These are phyloP conservation scores for Punctularia strigosozonata DNA, from an alignment of 768 basidiomycete species.

Conservation along the genomic window DNA sequence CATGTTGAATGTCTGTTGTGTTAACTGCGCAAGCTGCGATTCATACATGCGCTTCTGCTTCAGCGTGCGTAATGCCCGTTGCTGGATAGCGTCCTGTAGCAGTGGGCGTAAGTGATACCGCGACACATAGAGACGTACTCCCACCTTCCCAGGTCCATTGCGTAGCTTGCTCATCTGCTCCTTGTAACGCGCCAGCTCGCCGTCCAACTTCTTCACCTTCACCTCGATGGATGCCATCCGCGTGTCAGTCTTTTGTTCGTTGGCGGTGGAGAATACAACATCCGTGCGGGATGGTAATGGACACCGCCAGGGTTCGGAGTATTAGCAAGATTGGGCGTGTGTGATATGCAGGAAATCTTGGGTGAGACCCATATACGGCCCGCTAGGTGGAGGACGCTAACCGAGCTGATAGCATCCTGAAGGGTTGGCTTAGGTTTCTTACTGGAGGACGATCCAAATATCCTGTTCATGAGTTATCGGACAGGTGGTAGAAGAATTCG, in stretches of 20 bases:
- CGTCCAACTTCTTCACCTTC: conserved; percentile 94
- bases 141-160: conserved; percentile 90
- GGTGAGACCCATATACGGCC: conserved; percentile 2
- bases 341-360: too few relatives aligned
- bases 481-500: too few relatives aligned
- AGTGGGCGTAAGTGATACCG: conserved; percentile 1
- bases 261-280: too few relatives aligned
- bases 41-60: conserved; percentile 98
- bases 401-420: conserved; percentile 87
- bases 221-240: conserved; percentile 87
- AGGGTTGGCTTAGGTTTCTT: conserved; percentile 81
- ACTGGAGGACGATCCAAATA: conserved; percentile 64
- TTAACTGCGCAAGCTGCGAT: conserved; percentile 75
- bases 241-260: conserved; percentile 91
- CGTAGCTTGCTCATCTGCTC: conserved; percentile 93
- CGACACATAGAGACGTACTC: conserved; percentile 5
- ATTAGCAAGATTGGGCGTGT: too few relatives aligned
- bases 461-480: conserved; percentile 82
- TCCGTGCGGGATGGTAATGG: too few relatives aligned
- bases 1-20: conserved; percentile 98
- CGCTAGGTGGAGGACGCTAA: conserved; percentile 23
- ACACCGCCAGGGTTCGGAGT: too few relatives aligned
- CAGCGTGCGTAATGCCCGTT: conserved; percentile 84
- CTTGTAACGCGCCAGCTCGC: conserved; percentile 83
- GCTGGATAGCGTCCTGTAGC: conserved; percentile 74